Conservation (phyloP, 2,329 filamentous ascomycete species). For the Talaromyces sp. region DNA sequence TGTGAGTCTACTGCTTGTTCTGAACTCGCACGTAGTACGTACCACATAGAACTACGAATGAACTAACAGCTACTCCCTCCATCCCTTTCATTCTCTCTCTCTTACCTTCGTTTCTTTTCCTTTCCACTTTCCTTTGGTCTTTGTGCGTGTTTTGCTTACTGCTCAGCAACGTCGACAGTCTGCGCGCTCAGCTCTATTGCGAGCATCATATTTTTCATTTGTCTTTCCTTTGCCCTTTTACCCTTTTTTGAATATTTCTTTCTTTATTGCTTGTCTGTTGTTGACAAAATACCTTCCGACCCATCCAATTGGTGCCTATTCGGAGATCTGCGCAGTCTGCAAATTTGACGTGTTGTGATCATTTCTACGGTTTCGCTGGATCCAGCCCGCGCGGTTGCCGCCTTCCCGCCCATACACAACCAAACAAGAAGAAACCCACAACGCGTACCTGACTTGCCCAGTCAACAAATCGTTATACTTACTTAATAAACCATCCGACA, state of each 20-base stretch:
- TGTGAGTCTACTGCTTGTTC: slow-evolving; percentile 6
- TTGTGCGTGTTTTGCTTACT: slow-evolving; percentile 30
- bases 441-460: slow-evolving; percentile 15
- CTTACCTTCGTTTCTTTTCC: slow-evolving; percentile 25
- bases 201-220: slow-evolving; percentile 16
- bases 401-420: slow-evolving; percentile 5
- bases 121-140: slow-evolving; percentile 27
- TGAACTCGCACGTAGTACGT: slow-evolving; percentile 5
- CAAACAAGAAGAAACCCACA: slow-evolving; percentile 6
- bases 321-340: slow-evolving; percentile 1
- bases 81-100: slow-evolving; percentile 22
- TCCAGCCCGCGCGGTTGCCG: slow-evolving; percentile 15
- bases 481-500: background rate
- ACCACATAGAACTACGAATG: slow-evolving; percentile 9
- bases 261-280: background rate
- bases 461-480: slow-evolving; percentile 10
- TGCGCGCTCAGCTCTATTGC: slow-evolving; percentile 18
- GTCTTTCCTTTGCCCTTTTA: slow-evolving; percentile 11
- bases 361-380: slow-evolving; percentile 11
- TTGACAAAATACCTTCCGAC: background rate
- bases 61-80: slow-evolving; percentile 13
- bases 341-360: slow-evolving; percentile 11
- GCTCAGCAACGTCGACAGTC: slow-evolving; percentile 28
- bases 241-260: background rate
- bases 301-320: background rate